Evolutionary conservation across 208 protist genomes (phyloP).

Genomic region (Leishmania amazonensis): DNA sequence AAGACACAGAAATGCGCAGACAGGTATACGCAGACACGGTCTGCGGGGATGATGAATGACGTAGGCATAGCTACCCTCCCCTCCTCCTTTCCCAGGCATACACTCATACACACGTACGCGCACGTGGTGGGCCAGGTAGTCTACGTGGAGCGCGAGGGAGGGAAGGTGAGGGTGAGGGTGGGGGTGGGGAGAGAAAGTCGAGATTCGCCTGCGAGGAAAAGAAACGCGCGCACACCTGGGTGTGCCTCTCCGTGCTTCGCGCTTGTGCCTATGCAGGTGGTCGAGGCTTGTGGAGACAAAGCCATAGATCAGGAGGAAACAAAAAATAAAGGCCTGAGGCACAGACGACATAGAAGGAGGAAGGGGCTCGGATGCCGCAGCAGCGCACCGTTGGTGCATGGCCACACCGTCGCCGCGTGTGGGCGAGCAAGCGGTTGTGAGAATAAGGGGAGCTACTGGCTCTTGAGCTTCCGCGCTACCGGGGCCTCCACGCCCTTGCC

Average conservation of each 20-base stretch:
- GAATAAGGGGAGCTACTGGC: conserved; percentile 8
- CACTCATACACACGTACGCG: neutral
- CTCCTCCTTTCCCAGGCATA: neutral
- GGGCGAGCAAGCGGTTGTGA: neutral
- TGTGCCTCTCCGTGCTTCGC: neutral
- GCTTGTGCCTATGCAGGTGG: neutral
- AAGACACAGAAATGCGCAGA: neutral
- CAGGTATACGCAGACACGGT: neutral
- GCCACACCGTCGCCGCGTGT: neutral
- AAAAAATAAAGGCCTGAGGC: too few species aligned
- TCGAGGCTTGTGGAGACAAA: neutral
- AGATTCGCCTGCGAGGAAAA: neutral
- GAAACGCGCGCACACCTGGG: neutral
- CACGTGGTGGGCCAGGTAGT: neutral
- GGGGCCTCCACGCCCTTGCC: neutral
- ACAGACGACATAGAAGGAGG: neutral
- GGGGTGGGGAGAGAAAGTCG: neutral
- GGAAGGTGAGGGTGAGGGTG: neutral
- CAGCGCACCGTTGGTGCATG: neutral
- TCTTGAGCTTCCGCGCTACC: conserved; percentile 7
- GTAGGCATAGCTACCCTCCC: neutral
- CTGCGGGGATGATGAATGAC: neutral
- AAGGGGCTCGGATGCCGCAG: neutral
- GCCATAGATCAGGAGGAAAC: neutral
- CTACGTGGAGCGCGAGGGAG: neutral